A percentile compares a stretch with the other conserved stretches of the same genome.
Evolutionary conservation across 306 rosid species (phyloP).

Genomic region (Glycyrrhiza uralensis): DNA sequence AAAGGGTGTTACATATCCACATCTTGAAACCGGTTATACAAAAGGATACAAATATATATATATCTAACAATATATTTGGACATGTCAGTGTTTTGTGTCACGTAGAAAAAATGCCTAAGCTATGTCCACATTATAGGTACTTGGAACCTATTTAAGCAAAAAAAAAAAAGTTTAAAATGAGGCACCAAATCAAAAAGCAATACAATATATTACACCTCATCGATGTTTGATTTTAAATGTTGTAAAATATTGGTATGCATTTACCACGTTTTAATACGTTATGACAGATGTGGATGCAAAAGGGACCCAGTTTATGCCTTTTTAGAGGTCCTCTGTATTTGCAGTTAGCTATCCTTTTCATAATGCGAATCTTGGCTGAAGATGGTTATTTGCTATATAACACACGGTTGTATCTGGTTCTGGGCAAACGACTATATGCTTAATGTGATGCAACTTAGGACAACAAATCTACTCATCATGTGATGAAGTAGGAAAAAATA

Average conservation of each 20-base stretch:
- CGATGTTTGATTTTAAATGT: conserved; percentile 19
- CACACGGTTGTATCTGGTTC: too few relatives aligned
- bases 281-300: not conserved
- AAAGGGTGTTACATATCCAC: too few relatives aligned
- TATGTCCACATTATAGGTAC: too few relatives aligned
- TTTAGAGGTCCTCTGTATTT: not conserved
- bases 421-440: too few relatives aligned
- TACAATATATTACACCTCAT: not conserved
- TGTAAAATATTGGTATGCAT: conserved; percentile 33
- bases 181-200: not conserved
- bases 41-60: too few relatives aligned
- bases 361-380: not conserved
- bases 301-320: conserved; percentile 16
- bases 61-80: too few relatives aligned
- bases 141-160: too few relatives aligned
- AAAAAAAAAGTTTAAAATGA: not conserved
- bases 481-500: not conserved
- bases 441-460: too few relatives aligned
- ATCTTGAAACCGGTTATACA: too few relatives aligned
- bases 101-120: too few relatives aligned
- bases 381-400: not conserved
- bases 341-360: conserved; percentile 28
- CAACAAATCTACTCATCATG: not conserved
- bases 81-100: too few relatives aligned
- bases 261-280: not conserved